Percentiles rank a stretch among this genome's conserved stretches.
Conservation (phyloP, 257 asterid genomes). For the Petrea volubilis region DNA sequence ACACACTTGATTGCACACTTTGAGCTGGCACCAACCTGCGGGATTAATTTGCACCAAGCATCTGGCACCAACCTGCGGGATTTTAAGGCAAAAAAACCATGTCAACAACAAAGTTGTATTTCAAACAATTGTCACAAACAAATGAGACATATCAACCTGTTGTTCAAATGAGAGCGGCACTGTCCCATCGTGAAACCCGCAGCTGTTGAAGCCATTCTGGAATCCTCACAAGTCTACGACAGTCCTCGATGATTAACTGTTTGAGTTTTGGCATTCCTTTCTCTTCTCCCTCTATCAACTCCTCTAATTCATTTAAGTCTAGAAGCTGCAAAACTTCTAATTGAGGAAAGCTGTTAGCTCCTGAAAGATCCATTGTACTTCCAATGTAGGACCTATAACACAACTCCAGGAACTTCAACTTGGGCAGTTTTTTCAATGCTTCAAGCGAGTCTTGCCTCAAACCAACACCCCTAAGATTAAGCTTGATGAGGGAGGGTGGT, state of each 20-base stretch:
- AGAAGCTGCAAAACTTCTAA: not conserved
- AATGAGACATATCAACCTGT: too few species aligned
- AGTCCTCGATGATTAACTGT: not conserved
- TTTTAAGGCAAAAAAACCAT: too few species aligned
- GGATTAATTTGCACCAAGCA: too few species aligned
- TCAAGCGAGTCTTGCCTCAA: not conserved
- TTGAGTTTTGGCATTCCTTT: not conserved
- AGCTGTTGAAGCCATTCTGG: not conserved
- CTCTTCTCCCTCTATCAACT: not conserved
- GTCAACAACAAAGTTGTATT: too few species aligned
- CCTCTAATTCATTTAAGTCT: not conserved
- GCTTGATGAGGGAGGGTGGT: not conserved
- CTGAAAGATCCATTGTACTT: not conserved
- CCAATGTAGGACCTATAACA: not conserved
- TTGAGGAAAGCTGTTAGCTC: not conserved
- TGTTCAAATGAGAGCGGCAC: too few species aligned
- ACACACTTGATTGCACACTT: too few species aligned
- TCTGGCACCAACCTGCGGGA: too few species aligned
- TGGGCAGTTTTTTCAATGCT: not conserved
- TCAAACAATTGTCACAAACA: too few species aligned
- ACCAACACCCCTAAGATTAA: not conserved
- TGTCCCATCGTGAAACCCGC: too few species aligned
- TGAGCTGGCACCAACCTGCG: too few species aligned
- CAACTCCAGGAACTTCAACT: not conserved
- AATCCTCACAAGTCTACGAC: not conserved